Percentiles rank a stretch among this genome's conserved stretches.
These are phyloP conservation scores for Podila epicladia DNA, from an alignment of 192 early-diverging fungal genomes.

Conservation along the genomic window DNA sequence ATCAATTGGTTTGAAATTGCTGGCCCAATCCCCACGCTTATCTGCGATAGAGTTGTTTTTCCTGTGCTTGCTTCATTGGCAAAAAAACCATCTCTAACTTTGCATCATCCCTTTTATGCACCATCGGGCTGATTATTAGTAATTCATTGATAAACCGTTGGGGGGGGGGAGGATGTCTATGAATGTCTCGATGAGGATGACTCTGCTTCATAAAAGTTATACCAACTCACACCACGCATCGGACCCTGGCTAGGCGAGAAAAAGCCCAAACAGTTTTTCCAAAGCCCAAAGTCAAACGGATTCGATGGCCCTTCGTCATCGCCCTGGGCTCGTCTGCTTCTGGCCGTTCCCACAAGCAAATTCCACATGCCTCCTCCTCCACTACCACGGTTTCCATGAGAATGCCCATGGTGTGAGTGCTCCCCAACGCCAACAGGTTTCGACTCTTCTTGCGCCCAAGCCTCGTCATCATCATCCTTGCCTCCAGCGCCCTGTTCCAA, in stretches of 20 bases:
- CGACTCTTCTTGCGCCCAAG: constrained; percentile 27
- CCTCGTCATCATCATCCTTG: constrained; percentile 38
- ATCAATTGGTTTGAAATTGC: too few relatives aligned
- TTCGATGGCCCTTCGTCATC: constrained; percentile 54
- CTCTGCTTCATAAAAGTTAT: constrained; percentile 58
- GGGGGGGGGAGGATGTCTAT: too few relatives aligned
- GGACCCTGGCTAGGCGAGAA: constrained; percentile 70
- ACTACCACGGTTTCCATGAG: constrained; percentile 28
- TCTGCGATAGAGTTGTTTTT: too few relatives aligned
- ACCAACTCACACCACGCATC: constrained; percentile 72
- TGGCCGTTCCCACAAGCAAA: constrained; percentile 50
- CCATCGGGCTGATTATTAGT: too few relatives aligned
- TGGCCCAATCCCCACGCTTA: too few relatives aligned
- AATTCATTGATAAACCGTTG: too few relatives aligned
- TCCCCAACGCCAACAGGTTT: constrained; percentile 49
- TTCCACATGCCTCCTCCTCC: constrained; percentile 36
- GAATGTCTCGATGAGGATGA: neutral
- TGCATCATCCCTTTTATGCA: too few relatives aligned
- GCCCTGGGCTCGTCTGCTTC: constrained; percentile 47
- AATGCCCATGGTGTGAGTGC: constrained; percentile 36
- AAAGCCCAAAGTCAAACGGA: constrained; percentile 84
- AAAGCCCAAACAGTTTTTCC: constrained; percentile 88
- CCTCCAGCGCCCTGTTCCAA: constrained; percentile 34
- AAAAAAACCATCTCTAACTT: too few relatives aligned
- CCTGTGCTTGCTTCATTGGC: too few relatives aligned